Evolutionary conservation across 768 basidiomycete species (phyloP), one percentile per base, ranked within the genome.

Genomic region (Kwoniella europaea): DNA sequence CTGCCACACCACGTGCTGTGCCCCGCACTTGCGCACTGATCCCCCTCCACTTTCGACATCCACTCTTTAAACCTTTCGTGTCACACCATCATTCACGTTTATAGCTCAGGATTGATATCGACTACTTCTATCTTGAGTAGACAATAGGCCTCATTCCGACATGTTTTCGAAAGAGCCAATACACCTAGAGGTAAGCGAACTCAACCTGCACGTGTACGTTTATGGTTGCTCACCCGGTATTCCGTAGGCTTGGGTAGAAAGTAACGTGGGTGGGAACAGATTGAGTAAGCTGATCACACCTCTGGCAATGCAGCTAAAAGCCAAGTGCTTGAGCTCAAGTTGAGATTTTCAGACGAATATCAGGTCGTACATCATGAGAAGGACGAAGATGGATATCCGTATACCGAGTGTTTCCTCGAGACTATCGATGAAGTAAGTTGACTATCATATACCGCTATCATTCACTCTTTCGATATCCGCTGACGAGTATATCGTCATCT

Each of bases 391-490:
- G 42, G 42, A 44, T 43, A 27, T 15, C 22, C 59, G n/a, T 54
- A 60, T 22, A 63, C 67, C n/a, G 35, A 41, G 18, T 68, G 67
- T 29, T 68, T 62, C 35, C 61, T 68, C 13, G 59, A 68, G 29
- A 62, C 67, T 7, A 62, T 59, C n/a, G 35, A 68, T 22, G 59
- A 68, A 16, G 67, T 68, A 20, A 13, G 55, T 24, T 16, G 16
- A 4, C 55, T 24, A n/a, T 13, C n/a, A 4, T 16, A 20, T 5
- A 15, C 5, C 9, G 13, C 20, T 52, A 52, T 5, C 27, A 18
- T 10, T 12, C 10, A 42, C 13, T 61, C 22, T 43, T 60, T 29
- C 5, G 56, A 7, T 29, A 9, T 9, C 35, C 6, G 35, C 35
- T 35, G 35, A 35, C 35, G 35, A 27, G 7, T 57, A 9, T 15